Evolutionary conservation across 2,329 filamentous ascomycete species (phyloP).

Genomic region (Claviceps sp.): DNA sequence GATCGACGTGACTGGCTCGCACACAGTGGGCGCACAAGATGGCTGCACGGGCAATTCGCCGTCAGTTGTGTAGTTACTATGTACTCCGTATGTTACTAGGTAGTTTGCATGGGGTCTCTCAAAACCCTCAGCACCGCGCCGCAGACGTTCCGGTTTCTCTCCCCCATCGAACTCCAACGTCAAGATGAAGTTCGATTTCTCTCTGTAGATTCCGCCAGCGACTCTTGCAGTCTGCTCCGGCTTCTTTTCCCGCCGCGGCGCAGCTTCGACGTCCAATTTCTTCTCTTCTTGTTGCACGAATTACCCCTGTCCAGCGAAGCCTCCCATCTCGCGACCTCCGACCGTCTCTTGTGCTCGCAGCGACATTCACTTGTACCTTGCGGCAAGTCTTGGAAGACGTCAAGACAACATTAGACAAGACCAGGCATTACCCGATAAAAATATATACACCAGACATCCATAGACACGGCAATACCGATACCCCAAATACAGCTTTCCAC

Average conservation of each 20-base stretch:
- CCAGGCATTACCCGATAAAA: background rate
- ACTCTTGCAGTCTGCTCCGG: constrained; percentile 43
- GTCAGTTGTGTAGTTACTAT: background rate
- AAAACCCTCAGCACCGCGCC: constrained; percentile 15
- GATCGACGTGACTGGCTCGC: too few species aligned
- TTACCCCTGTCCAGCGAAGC: too few species aligned
- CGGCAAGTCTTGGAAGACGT: constrained; percentile 15
- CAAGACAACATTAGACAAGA: background rate
- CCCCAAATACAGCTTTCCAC: background rate
- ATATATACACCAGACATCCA: too few species aligned
- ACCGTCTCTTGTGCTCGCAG: constrained; percentile 17
- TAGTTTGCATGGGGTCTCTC: constrained; percentile 11
- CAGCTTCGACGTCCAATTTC: constrained; percentile 6
- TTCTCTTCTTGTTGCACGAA: background rate
- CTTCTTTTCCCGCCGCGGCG: constrained; percentile 26
- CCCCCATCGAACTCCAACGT: constrained; percentile 34
- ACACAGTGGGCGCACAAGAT: too few species aligned
- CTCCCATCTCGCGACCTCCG: background rate
- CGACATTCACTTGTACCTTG: constrained; percentile 41
- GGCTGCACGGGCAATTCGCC: too few species aligned
- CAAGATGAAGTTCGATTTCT: constrained; percentile 40
- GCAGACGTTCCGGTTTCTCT: background rate
- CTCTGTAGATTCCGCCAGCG: constrained; percentile 37
- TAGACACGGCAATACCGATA: background rate
- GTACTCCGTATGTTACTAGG: too few species aligned